Base-by-base conservation (phyloP, 106 monocot species). In the Vanilla planifolia region DNA sequence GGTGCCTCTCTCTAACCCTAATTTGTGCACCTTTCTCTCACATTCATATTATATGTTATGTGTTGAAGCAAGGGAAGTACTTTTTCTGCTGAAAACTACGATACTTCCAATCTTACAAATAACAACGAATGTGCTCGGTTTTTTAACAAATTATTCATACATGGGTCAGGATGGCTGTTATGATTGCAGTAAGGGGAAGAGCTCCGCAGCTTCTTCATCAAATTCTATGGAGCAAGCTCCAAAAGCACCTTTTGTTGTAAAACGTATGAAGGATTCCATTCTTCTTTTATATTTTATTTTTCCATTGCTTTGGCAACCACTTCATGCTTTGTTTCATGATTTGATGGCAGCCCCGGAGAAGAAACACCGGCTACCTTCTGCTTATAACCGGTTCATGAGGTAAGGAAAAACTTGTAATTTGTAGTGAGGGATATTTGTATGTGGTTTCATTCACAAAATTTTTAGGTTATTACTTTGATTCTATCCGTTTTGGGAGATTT, bases 361-460 rank as follows among this genome's bases (percentile, higher is more conserved):
- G 83, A 94, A 94, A 48, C 94, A 94, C 60, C 67, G 94, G 19
- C 76, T 94, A 70, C 94, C 94, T 32, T 94, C 94, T 16, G 94
- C 94, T 35, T 94, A 94, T 64, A 94, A 94, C 50, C 85, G 86
- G 14, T 94, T 94, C 77, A 94, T 94, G 94, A 94, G 78, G 94
- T 89, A 80, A 76, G 37, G 37, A 37, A 37, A 37, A 37, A 37
- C 37, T 37, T 37, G 37, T 37, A 9, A 37, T 37, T 37, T 37
- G 37, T 37, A 5, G 37, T 37, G 6, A 37, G 9, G 9, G 9
- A 37, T 37, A 37, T 37, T 5, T 9, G 9, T 9, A 4, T 9
- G 9, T 9, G 9, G 4, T 9, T 5, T 37, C 37, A 4, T 37
- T 37, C 6, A 5, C 4, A 37, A 37, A 9, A 5, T 9, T 5